Evolutionary conservation across 257 asterid genomes (phyloP), one percentile per base, ranked within the genome.

Genomic region (Solanum sitiens): DNA sequence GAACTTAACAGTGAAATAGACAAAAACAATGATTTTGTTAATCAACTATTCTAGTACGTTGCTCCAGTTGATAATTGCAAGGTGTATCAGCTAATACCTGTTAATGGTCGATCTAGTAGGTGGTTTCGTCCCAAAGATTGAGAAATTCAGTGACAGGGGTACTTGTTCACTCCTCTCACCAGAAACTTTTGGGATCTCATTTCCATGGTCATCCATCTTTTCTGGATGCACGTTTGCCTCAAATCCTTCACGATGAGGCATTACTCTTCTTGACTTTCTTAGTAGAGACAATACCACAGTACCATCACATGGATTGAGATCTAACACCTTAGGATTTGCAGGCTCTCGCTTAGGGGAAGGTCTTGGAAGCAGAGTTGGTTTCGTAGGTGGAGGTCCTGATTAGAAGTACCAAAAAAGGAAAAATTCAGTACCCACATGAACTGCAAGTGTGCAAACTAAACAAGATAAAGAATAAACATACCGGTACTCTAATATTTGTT

Each of bases 261-360:
- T 96, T 90, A 97, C 98, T 89, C 98, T 95, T 91, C 99, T 94
- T 59, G 93, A 93, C 94, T 96, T 97, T 91, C 98, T 94, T 80
- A 98, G 99, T 85, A 98, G 99, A 87, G 99, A 97, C 90, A 96
- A 89, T 37, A 97, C 96, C n/a, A 95, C 92, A 3, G 99, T 98
- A 76, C 98, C 98, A 77, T 91, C 96, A 67, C 76, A 92, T 72
- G 95, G 89, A 90, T 92, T 93, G 89, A 93, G 89, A 87, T 94
- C 98, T 59, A 93, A 85, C 87, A 83, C 93, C 89, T 89, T 92
- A 74, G 98, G 87, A 90, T 88, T 91, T 73, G 86, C 75, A 3
- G 98, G 75, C 25, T 97, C 98, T 92, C 65, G 93, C 91, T 96
- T 96, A 0, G 96, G 98, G 5, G 98, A 94, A 86, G 98, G 99